A percentile compares a stretch with the other conserved stretches of the same genome.
Evolutionary conservation across 768 basidiomycete species (phyloP).

Genomic region (Suillus cothurnatus): DNA sequence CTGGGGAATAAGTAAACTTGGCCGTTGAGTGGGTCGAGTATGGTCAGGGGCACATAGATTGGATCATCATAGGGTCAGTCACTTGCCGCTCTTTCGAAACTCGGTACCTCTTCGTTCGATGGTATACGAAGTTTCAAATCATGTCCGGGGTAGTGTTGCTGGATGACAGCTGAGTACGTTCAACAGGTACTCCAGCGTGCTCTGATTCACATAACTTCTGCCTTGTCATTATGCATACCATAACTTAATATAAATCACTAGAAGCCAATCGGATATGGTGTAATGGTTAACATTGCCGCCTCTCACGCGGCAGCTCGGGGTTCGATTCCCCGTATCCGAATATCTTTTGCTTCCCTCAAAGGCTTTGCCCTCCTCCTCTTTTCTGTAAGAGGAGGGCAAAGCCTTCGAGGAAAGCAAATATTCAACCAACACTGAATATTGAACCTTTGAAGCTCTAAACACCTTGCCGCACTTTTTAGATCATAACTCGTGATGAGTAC

Average conservation of each 20-base stretch:
- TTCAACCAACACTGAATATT: too few species aligned
- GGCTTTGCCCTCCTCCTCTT: too few species aligned
- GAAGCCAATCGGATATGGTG: slow-evolving; percentile 50
- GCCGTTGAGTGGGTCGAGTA: background rate
- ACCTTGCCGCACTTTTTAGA: background rate
- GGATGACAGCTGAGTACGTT: too few species aligned
- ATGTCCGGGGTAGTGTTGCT: too few species aligned
- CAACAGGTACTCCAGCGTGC: too few species aligned
- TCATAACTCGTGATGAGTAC: background rate
- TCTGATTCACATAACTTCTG: too few species aligned
- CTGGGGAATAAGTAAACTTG: background rate
- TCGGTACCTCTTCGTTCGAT: background rate
- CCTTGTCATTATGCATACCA: background rate
- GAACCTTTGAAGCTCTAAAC: background rate
- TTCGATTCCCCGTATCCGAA: slow-evolving; percentile 32
- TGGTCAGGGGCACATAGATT: background rate
- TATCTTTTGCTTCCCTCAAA: background rate
- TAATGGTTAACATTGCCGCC: slow-evolving; percentile 71
- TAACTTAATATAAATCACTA: background rate
- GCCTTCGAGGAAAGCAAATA: too few species aligned
- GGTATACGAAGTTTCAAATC: background rate
- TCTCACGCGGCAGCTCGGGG: slow-evolving; percentile 53
- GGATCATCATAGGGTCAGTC: background rate
- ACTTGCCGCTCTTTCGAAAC: background rate
- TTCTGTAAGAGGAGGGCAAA: too few species aligned